Evolutionary conservation across 108 stramenopile genomes (phyloP), one percentile per base, ranked within the genome.

Genomic region (Skeletonema grethae): DNA sequence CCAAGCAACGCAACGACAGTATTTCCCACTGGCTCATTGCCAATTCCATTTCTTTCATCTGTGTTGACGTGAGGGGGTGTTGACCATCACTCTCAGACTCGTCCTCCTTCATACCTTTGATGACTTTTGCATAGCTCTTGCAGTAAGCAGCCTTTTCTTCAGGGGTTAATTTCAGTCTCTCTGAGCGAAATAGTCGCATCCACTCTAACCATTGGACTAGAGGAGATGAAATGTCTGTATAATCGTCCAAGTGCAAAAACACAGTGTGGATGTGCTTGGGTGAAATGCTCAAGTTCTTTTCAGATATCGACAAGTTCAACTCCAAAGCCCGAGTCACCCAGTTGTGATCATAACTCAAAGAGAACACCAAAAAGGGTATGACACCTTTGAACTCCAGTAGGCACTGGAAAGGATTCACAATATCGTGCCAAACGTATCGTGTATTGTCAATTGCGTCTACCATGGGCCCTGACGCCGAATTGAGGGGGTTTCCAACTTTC

Each of bases 231-330:
- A 70, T n/a, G 32, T 81, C 80, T 7, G 60, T 72, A 20, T 48
- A 81, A 34, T 76, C 75, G 32, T 81, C 80, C n/a, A 81, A 28
- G 58, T 81, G 80, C 28, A 76, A 35, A 25, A 81, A 53, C 32
- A 69, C 41, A 7, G 80, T 81, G 34, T 81, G 73, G 18, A 81
- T 60, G 22, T 76, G 63, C 11, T 31, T 50, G 7, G 72, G 73
- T 20, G 63, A 59, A 50, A 81, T 59, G 29, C 38, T 38, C 18
- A 72, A 15, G 22, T 36, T 25, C 29, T 65, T 29, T 50, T 76
- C 53, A 12, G 80, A 55, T 38, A 70, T 31, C 28, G 67, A 32
- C 24, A 65, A 10, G 36, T 71, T 20, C 6, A 76, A 29, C 31
- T 38, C 57, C 18, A 81, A 38, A 20, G 32, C 22, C 46, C 67